Conservation (phyloP, 148 eudicot species). For the Nepenthes mirabilis region DNA sequence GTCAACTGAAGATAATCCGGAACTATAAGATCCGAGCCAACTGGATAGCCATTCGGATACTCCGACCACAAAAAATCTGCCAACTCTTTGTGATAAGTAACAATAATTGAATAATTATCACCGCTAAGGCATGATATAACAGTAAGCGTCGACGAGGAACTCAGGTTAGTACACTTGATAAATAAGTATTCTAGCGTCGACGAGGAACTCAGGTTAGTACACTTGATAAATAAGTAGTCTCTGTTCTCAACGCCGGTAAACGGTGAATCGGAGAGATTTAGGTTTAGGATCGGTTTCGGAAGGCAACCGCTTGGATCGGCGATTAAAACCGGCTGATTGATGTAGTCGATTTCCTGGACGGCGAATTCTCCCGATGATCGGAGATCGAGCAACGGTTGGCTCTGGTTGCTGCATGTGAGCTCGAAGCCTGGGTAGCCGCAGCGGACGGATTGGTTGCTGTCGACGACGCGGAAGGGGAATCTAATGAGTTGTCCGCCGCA, state of each 20-base stretch:
- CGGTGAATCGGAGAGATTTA: conserved; percentile 13
- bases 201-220: conserved; percentile 7
- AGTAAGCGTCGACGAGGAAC: neutral
- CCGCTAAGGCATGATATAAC: conserved; percentile 22
- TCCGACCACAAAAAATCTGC: neutral
- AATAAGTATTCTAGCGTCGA: neutral
- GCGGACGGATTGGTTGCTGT: neutral
- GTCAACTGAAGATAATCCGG: conserved; percentile 28
- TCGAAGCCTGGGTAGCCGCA: conserved; percentile 36
- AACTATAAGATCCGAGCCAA: conserved; percentile 3
- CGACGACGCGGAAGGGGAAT: conserved; percentile 36
- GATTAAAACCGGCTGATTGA: conserved; percentile 11
- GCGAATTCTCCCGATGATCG: conserved; percentile 22
- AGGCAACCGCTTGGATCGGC: conserved; percentile 35
- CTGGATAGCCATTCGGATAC: too few species aligned
- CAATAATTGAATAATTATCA: conserved; percentile 17
- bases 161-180: neutral
- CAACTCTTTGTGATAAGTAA: neutral
- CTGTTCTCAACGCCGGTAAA: conserved; percentile 5
- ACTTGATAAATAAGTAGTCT: conserved; percentile 25
- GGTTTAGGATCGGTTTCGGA: conserved; percentile 13
- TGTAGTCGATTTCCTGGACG: conserved; percentile 23
- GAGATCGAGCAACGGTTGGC: conserved; percentile 21
- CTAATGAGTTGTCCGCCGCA: conserved; percentile 17
- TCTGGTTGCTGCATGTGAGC: conserved; percentile 24